phyloP scores from a whole-genome alignment of 2,329 filamentous ascomycete species.

The Hypoxylon sp. region DNA sequence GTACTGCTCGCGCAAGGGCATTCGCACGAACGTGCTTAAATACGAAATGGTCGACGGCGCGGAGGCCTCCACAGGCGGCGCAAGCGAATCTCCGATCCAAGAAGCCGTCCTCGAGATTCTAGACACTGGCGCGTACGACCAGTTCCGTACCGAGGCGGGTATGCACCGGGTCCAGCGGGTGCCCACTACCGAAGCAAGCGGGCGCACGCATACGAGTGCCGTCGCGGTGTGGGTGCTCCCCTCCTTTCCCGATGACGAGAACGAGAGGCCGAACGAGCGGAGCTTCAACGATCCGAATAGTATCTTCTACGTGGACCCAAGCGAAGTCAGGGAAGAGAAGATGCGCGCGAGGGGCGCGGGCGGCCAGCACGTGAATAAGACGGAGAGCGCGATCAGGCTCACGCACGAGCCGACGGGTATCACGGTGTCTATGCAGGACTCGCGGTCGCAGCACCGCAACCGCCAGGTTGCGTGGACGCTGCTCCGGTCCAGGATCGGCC shows the following conservation, averaged over 20 bases:
- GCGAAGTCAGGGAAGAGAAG: constrained; percentile 86
- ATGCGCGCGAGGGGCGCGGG: constrained; percentile 94
- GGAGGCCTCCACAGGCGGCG: constrained; percentile 62
- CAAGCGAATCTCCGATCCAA: constrained; percentile 76
- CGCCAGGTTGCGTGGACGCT: constrained; percentile 88
- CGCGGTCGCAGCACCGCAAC: constrained; percentile 90
- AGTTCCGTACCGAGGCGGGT: constrained; percentile 88
- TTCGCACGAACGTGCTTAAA: constrained; percentile 79
- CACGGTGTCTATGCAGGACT: constrained; percentile 92
- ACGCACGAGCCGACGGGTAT: constrained; percentile 91
- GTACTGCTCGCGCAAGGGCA: constrained; percentile 78
- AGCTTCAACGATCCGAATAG: constrained; percentile 87
- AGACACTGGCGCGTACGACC: constrained; percentile 81
- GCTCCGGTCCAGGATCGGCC: constrained; percentile 84
- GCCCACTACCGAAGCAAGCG: constrained; percentile 89
- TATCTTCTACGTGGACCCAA: constrained; percentile 89
- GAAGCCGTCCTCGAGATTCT: constrained; percentile 91
- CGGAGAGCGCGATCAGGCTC: constrained; percentile 92
- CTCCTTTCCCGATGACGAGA: constrained; percentile 74
- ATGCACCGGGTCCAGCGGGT: constrained; percentile 96
- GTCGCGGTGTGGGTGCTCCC: constrained; percentile 94
- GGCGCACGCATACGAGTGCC: constrained; percentile 92
- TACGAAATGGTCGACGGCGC: constrained; percentile 79
- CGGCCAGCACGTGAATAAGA: constrained; percentile 98
- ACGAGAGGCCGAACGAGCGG: constrained; percentile 62